These are phyloP conservation scores for Boechera retrofracta DNA, from an alignment of 345 rosid genomes.

Conservation along the genomic window DNA sequence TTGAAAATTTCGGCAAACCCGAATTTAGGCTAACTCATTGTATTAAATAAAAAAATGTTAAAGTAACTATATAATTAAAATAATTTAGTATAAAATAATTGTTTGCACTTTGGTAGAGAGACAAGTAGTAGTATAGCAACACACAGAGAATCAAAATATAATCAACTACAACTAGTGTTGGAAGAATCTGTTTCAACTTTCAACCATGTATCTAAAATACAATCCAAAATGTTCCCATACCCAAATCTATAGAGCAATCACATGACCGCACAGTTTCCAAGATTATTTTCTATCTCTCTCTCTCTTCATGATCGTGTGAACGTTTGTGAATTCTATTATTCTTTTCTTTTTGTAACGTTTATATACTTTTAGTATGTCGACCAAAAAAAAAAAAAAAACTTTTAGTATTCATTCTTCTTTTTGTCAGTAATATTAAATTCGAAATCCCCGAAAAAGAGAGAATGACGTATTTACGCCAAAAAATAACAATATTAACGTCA, in stretches of 20 bases:
- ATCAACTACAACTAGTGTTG: conserved; percentile 6
- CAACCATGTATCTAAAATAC: neutral
- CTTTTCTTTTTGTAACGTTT: neutral
- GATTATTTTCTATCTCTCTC: conserved; percentile 3
- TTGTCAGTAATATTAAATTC: neutral
- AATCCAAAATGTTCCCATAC: conserved; percentile 22
- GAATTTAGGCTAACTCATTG: neutral
- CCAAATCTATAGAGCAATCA: conserved; percentile 27
- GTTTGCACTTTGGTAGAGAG: neutral
- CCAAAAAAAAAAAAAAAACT: no score
- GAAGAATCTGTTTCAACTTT: neutral
- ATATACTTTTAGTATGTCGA: neutral
- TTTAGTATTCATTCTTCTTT: no score
- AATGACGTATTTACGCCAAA: conserved; percentile 10
- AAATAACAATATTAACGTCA: neutral
- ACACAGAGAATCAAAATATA: neutral
- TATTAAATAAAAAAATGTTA: neutral
- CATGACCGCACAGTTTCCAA: conserved; percentile 42
- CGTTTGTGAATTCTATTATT: neutral
- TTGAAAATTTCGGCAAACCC: neutral
- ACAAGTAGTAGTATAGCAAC: conserved; percentile 1
- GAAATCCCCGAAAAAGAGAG: neutral
- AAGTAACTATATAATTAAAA: neutral
- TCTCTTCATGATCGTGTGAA: neutral
- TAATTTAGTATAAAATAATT: no score